A percentile compares a stretch with the other conserved stretches of the same genome.
Evolutionary conservation across 257 asterid species (phyloP).

Genomic region (Craterostigma plantagineum): DNA sequence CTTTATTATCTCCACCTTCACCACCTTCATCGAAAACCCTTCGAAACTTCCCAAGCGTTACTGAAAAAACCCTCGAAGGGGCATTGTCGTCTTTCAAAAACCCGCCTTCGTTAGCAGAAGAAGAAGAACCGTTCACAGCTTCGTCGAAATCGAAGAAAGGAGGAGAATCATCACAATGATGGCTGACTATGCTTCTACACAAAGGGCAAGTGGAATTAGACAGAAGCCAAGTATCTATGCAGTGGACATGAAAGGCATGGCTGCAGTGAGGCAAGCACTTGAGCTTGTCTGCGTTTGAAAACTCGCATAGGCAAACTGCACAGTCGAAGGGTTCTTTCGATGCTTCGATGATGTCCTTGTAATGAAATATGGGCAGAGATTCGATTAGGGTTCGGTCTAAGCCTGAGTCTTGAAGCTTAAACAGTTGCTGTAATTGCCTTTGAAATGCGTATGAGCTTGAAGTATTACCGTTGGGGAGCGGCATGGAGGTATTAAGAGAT

Average conservation of each 20-base stretch:
- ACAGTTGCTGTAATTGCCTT: constrained; percentile 73
- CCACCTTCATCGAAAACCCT: background rate
- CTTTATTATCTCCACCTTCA: background rate
- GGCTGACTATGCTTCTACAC: background rate
- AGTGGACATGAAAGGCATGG: constrained; percentile 66
- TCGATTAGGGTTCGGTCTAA: constrained; percentile 65
- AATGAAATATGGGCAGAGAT: constrained; percentile 62
- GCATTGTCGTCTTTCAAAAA: background rate
- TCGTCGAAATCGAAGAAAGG: background rate
- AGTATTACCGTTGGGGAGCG: background rate
- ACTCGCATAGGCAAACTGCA: constrained; percentile 79
- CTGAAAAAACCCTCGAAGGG: constrained; percentile 1
- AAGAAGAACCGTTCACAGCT: background rate
- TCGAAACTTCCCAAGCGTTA: constrained; percentile 1
- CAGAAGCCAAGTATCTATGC: constrained; percentile 1
- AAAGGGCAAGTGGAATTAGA: constrained; percentile 3
- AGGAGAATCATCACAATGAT: background rate
- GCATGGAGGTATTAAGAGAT: constrained; percentile 13
- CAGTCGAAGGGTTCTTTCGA: constrained; percentile 74
- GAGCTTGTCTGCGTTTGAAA: constrained; percentile 41
- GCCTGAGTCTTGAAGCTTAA: constrained; percentile 73
- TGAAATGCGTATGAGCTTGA: constrained; percentile 32
- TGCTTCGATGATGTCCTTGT: constrained; percentile 49
- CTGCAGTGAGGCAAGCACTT: constrained; percentile 68
- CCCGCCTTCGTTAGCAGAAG: background rate